Evolutionary conservation across 805 yeast genomes (phyloP), one percentile per base, ranked within the genome.

Genomic region (Lipomyces yamanashiensis): DNA sequence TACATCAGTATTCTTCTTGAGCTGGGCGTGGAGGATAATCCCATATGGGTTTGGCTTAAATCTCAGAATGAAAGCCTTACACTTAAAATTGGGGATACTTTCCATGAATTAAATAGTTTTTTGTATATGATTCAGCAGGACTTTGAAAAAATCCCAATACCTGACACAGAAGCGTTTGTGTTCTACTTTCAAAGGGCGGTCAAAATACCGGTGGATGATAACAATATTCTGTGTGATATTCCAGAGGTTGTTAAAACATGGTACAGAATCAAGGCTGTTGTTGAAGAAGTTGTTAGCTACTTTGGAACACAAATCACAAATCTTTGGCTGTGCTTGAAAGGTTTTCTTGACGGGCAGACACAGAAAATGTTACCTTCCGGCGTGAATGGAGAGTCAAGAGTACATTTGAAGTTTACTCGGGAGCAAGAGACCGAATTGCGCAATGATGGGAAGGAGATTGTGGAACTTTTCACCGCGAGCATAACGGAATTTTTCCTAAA

Each of bases 11-110:
- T 82, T 67, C 76, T 88, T 40, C 74, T 86, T 51, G 90, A 87
- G 65, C 76, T 89, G 40, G 88, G 86, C n/a, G 81, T 83, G 1
- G 81, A 78, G 52, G 86, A 84, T 61, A 87, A 85, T 71, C 93
- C 93, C 5, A 83, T 88, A 6, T 72, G 80, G 23, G 84, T 82
- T 58, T 88, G 91, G 85, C 80, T 88, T 36, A 77, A 81, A 48
- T 75, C 82, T 19, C 87, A 82, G 70, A 79, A 80, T 52, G 76
- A 77, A 28, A 73, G 72, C 19, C 78, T 85, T 63, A 73, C 75
- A 7, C 67, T 71, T 1, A 75, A 76, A 56, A 74, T 85, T 37
- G 75, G 76, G 23, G 79, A 80, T 21, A 77, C 77, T 3, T 81
- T 82, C 34, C 75, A 74, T 19, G 80, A 80, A 59, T 68, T 64